Conservation (phyloP, 2,329 filamentous ascomycete species). For the Aureobasidium sp. region DNA sequence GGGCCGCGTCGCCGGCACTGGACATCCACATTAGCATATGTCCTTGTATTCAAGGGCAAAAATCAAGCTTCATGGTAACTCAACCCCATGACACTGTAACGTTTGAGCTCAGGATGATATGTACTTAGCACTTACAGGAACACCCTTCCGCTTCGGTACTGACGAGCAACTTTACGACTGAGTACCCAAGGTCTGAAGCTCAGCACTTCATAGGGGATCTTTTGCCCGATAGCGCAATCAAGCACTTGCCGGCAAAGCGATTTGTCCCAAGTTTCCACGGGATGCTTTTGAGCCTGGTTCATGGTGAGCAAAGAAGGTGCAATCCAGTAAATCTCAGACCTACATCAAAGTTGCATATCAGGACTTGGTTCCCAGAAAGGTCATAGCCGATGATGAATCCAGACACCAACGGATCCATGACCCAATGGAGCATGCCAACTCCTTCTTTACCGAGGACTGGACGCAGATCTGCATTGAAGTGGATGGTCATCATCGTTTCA, state of each 20-base stretch:
- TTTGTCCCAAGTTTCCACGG: conserved; percentile 33
- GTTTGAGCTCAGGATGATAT: too few species aligned
- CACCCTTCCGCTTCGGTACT: conserved; percentile 32
- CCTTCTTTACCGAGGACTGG: conserved; percentile 31
- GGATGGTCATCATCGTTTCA: conserved; percentile 44
- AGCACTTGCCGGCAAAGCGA: conserved; percentile 30
- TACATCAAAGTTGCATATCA: conserved; percentile 40
- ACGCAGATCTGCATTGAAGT: conserved; percentile 38
- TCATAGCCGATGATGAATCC: conserved; percentile 42
- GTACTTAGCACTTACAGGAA: conserved; percentile 32
- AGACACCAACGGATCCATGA: conserved; percentile 37
- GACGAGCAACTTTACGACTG: conserved; percentile 36
- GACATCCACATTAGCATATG: too few species aligned
- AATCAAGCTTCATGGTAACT: too few species aligned
- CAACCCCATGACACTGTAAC: too few species aligned
- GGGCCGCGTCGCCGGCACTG: conserved; percentile 28
- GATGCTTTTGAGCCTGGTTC: conserved; percentile 27
- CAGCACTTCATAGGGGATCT: conserved; percentile 34
- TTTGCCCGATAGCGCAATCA: conserved; percentile 29
- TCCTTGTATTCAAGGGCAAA: too few species aligned
- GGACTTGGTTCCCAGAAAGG: conserved; percentile 35
- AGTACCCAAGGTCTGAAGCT: conserved; percentile 38
- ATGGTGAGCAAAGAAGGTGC: background rate
- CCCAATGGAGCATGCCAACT: conserved; percentile 42
- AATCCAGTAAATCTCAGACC: too few species aligned